Evolutionary conservation across 2,329 filamentous ascomycete species (phyloP), one percentile per base, ranked within the genome.

Genomic region (Fusarium foetens): DNA sequence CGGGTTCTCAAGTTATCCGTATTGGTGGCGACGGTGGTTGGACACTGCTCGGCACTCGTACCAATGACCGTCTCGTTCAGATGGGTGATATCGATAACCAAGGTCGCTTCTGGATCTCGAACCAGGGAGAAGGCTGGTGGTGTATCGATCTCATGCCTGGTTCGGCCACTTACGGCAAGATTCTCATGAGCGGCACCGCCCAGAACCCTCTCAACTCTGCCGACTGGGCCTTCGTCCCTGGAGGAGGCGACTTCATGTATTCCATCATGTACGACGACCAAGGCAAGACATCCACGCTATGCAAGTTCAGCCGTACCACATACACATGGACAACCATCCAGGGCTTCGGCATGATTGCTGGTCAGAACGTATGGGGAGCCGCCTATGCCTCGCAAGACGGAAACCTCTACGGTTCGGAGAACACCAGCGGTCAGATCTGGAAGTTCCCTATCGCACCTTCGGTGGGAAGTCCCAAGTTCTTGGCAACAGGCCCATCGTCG

Each of bases 181-280:
- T 77, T 25, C 41, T 76, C 6, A 42, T 60, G 42, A 76, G 54
- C 23, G 75, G 75, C 3, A 71, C 66, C 8, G 63, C 63, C 14
- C 54, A 53, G 10, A 66, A 58, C 14, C 42, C 48, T 23, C 48
- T 63, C 19, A 54, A 42, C n/a, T 41, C 61, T 8, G 72, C 70
- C 12, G 75, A 77, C 39, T 77, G 75, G 75, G 68, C 70, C 1
- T 77, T 73, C 35, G 75, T 77, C 3, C 75, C 75, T 5, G 75
- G 75, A 19, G 75, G 75, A n/a, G 73, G 73, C 14, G 70, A 77
- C 27, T 77, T 61, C 27, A 68, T 77, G 53, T 77, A 75, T 33
- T 52, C 70, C 3, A 31, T 76, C 25, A 67, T 67, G 58, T 54
- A 67, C 25, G 51, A 58, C 21, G 7, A 19, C 11, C 23, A 48